phyloP scores from a whole-genome alignment of 2,329 filamentous ascomycete genomes.

The Fusarium xylarioides region DNA sequence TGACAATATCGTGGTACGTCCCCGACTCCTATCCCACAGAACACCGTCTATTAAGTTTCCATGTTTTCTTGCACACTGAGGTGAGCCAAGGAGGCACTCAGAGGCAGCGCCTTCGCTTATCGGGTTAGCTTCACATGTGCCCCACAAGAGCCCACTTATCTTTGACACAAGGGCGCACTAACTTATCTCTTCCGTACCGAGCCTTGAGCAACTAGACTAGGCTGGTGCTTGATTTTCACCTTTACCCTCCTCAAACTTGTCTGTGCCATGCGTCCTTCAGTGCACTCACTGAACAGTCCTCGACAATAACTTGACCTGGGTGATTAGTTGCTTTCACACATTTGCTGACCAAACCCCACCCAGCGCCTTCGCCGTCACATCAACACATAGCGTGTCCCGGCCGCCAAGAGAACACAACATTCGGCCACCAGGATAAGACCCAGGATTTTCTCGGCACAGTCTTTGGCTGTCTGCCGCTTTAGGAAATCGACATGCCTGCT shows the following conservation, averaged over 20 bases:
- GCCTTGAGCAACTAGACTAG: not conserved
- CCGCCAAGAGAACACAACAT: not conserved
- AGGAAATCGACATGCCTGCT: fast-evolving
- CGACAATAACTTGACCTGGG: not conserved
- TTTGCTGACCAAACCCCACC: not conserved
- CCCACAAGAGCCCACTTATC: not conserved
- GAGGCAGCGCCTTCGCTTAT: too few species aligned
- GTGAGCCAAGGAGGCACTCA: too few species aligned
- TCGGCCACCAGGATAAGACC: fast-evolving
- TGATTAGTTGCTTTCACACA: not conserved
- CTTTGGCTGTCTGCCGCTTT: fast-evolving
- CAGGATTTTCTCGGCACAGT: fast-evolving
- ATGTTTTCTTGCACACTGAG: too few species aligned
- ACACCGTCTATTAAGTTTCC: too few species aligned
- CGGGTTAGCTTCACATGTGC: not conserved
- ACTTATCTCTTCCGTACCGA: not conserved
- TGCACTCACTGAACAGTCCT: not conserved
- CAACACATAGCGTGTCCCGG: not conserved
- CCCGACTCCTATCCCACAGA: too few species aligned
- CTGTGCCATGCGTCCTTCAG: not conserved
- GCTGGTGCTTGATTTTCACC: not conserved
- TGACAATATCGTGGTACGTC: too few species aligned
- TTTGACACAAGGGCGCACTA: not conserved
- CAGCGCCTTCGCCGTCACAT: not conserved
- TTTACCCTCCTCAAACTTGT: not conserved